A percentile compares a stretch with the other conserved stretches of the same genome.
These are phyloP conservation scores for Aspergillus jensenii DNA, from an alignment of 2,329 filamentous ascomycete genomes.

Conservation along the genomic window DNA sequence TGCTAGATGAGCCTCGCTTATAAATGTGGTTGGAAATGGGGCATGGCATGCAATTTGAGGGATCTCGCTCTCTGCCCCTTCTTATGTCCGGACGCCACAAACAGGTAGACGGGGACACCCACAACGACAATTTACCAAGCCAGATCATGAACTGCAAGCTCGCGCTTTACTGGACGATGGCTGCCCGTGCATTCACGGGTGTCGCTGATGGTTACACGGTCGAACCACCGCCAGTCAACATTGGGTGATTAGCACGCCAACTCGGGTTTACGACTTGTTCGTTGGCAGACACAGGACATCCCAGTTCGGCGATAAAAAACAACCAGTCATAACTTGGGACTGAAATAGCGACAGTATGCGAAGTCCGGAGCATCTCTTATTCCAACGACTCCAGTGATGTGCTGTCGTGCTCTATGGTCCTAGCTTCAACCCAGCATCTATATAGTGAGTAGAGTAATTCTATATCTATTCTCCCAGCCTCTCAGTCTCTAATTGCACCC, in stretches of 20 bases:
- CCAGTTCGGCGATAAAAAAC: neutral
- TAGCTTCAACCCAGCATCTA: too few species aligned
- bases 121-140: neutral
- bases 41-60: too few species aligned
- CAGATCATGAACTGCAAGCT: too few species aligned
- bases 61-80: neutral
- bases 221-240: neutral
- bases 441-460: too few species aligned
- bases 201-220: neutral
- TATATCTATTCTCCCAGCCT: too few species aligned
- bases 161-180: too few species aligned
- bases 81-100: neutral
- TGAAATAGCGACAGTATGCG: too few species aligned
- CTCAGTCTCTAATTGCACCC: too few species aligned
- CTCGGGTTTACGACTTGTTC: neutral
- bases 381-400: too few species aligned
- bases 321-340: neutral
- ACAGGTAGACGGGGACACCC: neutral
- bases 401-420: too few species aligned
- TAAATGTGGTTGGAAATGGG: neutral
- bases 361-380: too few species aligned
- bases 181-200: too few species aligned
- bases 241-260: neutral
- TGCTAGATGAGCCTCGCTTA: neutral
- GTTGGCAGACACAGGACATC: neutral